Evolutionary conservation across 768 basidiomycete species (phyloP), one percentile per base, ranked within the genome.

Genomic region (Kwoniella botswanensis): DNA sequence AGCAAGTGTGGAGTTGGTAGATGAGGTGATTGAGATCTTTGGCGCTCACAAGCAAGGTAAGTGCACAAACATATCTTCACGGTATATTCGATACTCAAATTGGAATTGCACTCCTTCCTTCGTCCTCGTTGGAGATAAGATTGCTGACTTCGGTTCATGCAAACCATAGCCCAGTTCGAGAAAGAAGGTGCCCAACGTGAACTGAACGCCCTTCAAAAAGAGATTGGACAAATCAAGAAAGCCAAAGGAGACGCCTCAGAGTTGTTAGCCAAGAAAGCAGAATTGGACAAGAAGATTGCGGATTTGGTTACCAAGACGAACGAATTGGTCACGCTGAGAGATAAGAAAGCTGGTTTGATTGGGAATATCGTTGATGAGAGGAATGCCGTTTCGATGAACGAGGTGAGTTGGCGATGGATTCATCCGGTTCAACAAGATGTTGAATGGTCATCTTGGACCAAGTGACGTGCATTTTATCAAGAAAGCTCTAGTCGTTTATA

Each of bases 171-270:
- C 88, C 91, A 94, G 78, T 98, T 89, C 80, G 93, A 97, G 61
- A 86, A 89, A 22, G 93, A 92, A 76, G 87, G 86, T 18, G 84
- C 92, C 61, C 87, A 89, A 76, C 94, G 95, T 82, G 88, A 93
- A 76, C 88, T 93, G 52, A 98, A 99, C 77, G 88, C 88, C 15
- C 86, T 95, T 12, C 95, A 99, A 86, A 99, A 98, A 84, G 89
- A 98, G 84, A 98, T 99, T 79, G 90, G 89, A 12, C 87, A 88
- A 2, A 97, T 94, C 89, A 97, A 93, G 85, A 98, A 96, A 90
- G 93, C 92, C 17, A 98, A 98, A 84, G 89, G 98, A 85, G 86
- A 90, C 67, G 94, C 95, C 18, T 91, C 93, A 71, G 94, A 94
- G 56, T 88, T 97, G 17, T 88, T 98, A 2, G 89, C 88, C 1